Evolutionary conservation across 208 protist species (phyloP).

Genomic region (Angomonas deanei): DNA sequence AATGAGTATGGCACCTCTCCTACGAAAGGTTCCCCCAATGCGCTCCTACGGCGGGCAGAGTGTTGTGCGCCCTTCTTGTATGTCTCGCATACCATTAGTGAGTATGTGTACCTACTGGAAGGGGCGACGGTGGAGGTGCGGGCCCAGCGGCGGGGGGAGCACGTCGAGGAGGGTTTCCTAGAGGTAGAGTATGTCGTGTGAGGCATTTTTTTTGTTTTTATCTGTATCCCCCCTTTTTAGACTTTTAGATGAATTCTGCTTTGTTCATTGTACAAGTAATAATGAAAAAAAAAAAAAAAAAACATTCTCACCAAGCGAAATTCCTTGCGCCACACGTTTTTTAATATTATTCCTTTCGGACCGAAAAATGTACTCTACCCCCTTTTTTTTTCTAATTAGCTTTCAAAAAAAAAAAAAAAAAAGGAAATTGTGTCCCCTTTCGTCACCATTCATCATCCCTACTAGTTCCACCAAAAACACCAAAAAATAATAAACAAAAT

Average conservation of each 20-base stretch:
- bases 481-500: constrained; percentile 12
- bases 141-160: constrained; percentile 21
- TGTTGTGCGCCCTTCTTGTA: constrained; percentile 34
- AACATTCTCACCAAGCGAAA: no score
- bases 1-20: neutral
- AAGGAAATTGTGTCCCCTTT: constrained; percentile 13
- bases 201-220: constrained; percentile 10
- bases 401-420: no score
- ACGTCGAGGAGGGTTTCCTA: constrained; percentile 39
- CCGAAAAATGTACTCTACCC: neutral
- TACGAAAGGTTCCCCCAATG: neutral
- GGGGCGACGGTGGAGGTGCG: constrained; percentile 35
- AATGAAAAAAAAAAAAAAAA: no score
- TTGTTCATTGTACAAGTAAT: no score
- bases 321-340: no score
- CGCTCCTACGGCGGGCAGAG: neutral
- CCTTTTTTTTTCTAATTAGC: neutral
- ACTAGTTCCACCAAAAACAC: neutral
- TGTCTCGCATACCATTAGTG: constrained; percentile 34
- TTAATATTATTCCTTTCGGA: neutral
- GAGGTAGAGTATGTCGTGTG: constrained; percentile 51
- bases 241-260: no score
- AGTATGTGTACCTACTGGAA: constrained; percentile 38
- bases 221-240: constrained; percentile 6
- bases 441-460: neutral